Evolutionary conservation across 345 rosid species (phyloP), one percentile per base, ranked within the genome.

Genomic region (Bruguiera sexangula): DNA sequence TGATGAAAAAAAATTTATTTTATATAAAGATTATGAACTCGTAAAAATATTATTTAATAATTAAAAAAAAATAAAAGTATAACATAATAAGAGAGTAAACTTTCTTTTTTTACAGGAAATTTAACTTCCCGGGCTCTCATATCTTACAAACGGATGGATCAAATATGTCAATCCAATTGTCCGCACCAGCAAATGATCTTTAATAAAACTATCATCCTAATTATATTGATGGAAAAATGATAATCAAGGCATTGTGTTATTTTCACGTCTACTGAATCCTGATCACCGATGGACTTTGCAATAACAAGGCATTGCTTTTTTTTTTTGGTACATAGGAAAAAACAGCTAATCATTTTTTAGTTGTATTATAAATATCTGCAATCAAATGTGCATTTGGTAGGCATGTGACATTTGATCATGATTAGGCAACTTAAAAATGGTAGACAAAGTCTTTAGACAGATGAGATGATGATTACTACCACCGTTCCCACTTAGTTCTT

Each of bases 381-480:
- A 43, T 43, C 50, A 43, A 43, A 43, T 43, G 18, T 2, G 18
- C 58, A 9, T 11, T 59, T 59, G 72, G 59, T 60, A 24, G 43
- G 67, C 37, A 37, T 37, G 65, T 13, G 50, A 15, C 56, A 29
- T 59, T 55, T 53, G 69, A 64, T 71, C 64, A 71, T 64, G 61
- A 8, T 55, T 64, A 68, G 26, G 34, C 27, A 27, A 30, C 50
- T 51, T 61, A 61, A 31, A 24, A 48, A 48, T 56, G 37, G 22
- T 34, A 21, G 36, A 54, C 20, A 16, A 22, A 54, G 22, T 39
- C 46, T 39, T 39, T 39, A 2, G 15, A 39, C 15, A 39, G 50
- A 43, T 13, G 50, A 11, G 1, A 43, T 13, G 50, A 43, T 3
- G 50, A 43, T 43, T 13, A 43, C 18, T 43, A 3, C 50, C 18